Base-by-base conservation (phyloP, 441 rosid species). In the Aleurites moluccanus region DNA sequence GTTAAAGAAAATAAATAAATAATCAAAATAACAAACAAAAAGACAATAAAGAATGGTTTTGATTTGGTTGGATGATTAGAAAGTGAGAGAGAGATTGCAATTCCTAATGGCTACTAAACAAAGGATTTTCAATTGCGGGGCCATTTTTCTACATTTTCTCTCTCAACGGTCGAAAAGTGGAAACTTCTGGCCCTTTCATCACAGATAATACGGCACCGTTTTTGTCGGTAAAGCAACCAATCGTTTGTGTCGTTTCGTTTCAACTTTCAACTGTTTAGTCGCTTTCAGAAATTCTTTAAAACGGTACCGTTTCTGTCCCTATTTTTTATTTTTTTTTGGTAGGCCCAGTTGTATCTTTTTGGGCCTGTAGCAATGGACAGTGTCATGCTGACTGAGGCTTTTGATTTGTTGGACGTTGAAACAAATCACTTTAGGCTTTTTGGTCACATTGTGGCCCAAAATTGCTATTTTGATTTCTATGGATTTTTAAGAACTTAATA, bases 61-160 rank as follows among this genome's bases (percentile, higher is more conserved):
- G 50, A 33, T 33, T 69, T 53, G 50, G 14, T 53, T 69, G 73
- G 28, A 53, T 69, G 63, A 69, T 35, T 53, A 53, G 64, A 55
- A 21, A 67, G 38, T 49, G n/a, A 15, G 6, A 25, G 13, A 16
- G 53, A 68, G 4, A 50, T n/a, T 18, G 35, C 49, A 70, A 55
- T 70, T 69, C 33, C 73, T 4, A 9, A 35, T 53, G 62, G 30
- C 72, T 52, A 30, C 28, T 50, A 23, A 15, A 70, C 64, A 38
- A 55, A 21, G 30, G 50, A 4, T 40, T 69, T 52, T 7, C 0
- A 1, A 28, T 3, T 1, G 2, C 50, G 73, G 62, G 64, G 13
- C 35, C 64, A 13, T 50, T 68, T 30, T 20, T 50, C 18, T 47
- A 25, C 23, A 8, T 3, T n/a, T 2, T n/a, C 11, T 6, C 4